Evolutionary conservation across 495 filamentous ascomycete genomes (phyloP).

Genomic region (Jackrogersella minutella): DNA sequence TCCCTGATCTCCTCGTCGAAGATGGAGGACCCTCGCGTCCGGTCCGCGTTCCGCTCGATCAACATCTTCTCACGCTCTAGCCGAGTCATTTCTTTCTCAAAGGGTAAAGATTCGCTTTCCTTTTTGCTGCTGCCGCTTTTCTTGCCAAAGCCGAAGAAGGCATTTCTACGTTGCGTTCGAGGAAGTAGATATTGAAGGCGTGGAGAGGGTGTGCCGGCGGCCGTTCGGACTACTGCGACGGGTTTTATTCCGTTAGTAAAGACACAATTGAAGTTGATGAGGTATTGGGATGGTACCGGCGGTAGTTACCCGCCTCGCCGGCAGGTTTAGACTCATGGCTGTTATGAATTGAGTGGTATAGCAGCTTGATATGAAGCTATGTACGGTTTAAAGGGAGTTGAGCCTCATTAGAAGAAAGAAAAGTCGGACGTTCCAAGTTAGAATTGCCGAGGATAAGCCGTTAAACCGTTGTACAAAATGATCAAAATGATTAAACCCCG

Average conservation of each 20-base stretch:
- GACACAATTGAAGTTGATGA: no score
- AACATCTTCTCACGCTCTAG: conserved; percentile 46
- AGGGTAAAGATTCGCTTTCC: background rate
- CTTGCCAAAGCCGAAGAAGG: conserved; percentile 44
- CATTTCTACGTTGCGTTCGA: conserved; percentile 38
- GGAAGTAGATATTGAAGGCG: conserved; percentile 37
- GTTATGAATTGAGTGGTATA: conserved; percentile 15
- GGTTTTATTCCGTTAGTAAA: no score
- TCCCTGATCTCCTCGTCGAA: conserved; percentile 63
- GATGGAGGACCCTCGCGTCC: conserved; percentile 61
- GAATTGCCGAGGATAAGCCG: conserved; percentile 27
- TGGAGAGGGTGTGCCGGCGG: conserved; percentile 45
- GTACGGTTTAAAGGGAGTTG: conserved; percentile 2
- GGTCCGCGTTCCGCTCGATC: conserved; percentile 36
- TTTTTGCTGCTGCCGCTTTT: background rate
- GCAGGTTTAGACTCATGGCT: conserved; percentile 56
- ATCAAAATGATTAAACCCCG: no score
- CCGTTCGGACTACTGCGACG: conserved; percentile 36
- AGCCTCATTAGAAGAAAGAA: conserved; percentile 3
- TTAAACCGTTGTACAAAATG: no score
- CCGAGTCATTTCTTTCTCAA: conserved; percentile 25
- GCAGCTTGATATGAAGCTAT: conserved; percentile 15
- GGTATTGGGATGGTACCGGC: conserved; percentile 42
- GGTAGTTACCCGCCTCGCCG: conserved; percentile 52
- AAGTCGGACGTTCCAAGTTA: conserved; percentile 15